Evolutionary conservation across 2,329 filamentous ascomycete species (phyloP), one percentile per base, ranked within the genome.

Genomic region (Beauveria medogensis): DNA sequence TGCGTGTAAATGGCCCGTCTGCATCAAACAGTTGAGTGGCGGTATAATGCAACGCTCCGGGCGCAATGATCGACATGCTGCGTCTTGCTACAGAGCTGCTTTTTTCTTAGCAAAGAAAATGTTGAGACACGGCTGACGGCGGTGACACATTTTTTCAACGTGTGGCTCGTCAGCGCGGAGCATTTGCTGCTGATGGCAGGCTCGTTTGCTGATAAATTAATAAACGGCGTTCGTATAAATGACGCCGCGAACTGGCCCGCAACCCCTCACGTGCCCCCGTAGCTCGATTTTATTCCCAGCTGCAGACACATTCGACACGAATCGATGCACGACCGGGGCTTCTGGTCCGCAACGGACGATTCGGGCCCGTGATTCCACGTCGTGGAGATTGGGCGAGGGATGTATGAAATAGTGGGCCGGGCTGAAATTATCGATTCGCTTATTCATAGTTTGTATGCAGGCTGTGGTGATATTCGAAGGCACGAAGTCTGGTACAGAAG

Each of bases 281-380:
- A 24, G 47, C 7, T 30, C 46, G 44, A 20, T n/a, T 9, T 1
- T 18, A 9, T 30, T 26, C 5, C 18, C 18, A 43, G 10, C 9
- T 20, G 30, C 37, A 18, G 5, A 37, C 12, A 14, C 34, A 37
- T 24, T 4, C 18, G 52, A 18, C 22, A 28, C 24, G 26, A 37
- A 18, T 18, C 30, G 16, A 9, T 5, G 22, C 7, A 24, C 26
- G 34, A 26, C 56, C 55, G 56, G 56, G 56, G 56, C 56, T 28
- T 52, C 47, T 51, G 56, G 56, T 59, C 56, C 37, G 56, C 37
- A 51, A 34, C 48, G 34, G 47, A 26, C n/a, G 52, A 10, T 51
- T 34, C 47, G 37, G 47, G 16, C 44, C 56, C 55, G 46, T 22
- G 20, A 57, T 37, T 47, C 22, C 26, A 7, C 7, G 50, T 53